Evolutionary conservation across 257 asterid genomes (phyloP).

Genomic region (Phtheirospermum japonicum): DNA sequence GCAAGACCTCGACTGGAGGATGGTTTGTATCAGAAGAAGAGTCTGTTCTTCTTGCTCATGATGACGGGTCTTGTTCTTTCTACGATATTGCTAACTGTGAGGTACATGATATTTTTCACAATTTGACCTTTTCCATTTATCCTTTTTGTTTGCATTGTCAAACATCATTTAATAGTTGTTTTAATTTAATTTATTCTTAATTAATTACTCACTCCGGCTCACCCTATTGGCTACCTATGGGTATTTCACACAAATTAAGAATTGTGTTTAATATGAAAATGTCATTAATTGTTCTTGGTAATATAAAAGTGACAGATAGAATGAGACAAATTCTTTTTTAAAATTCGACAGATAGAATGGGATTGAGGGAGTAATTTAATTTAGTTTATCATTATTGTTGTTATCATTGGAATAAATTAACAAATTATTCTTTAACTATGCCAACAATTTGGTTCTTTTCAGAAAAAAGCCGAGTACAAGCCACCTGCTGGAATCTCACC

Average conservation of each 20-base stretch:
- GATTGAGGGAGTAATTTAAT: no score
- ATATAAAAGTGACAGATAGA: no score
- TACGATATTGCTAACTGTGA: conserved; percentile 69
- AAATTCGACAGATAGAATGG: no score
- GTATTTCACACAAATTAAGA: no score
- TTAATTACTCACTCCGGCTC: no score
- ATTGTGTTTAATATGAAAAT: no score
- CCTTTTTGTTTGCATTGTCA: not conserved
- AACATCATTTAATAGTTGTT: not conserved
- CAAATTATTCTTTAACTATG: not conserved
- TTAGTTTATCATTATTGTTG: not conserved
- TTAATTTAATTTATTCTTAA: no score
- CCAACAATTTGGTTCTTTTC: conserved; percentile 12
- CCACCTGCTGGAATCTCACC: conserved; percentile 63
- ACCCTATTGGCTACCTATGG: no score
- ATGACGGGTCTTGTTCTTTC: conserved; percentile 79
- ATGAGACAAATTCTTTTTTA: no score
- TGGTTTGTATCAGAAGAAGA: conserved; percentile 96
- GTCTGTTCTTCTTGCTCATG: conserved; percentile 74
- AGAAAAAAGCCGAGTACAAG: conserved; percentile 77
- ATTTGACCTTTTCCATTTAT: not conserved
- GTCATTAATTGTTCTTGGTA: no score
- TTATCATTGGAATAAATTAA: not conserved
- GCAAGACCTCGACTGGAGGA: conserved; percentile 73
- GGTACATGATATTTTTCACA: conserved; percentile 38